Evolutionary conservation across 78 protist genomes (phyloP).

Genomic region (Mastigamoeba balamuthi): DNA sequence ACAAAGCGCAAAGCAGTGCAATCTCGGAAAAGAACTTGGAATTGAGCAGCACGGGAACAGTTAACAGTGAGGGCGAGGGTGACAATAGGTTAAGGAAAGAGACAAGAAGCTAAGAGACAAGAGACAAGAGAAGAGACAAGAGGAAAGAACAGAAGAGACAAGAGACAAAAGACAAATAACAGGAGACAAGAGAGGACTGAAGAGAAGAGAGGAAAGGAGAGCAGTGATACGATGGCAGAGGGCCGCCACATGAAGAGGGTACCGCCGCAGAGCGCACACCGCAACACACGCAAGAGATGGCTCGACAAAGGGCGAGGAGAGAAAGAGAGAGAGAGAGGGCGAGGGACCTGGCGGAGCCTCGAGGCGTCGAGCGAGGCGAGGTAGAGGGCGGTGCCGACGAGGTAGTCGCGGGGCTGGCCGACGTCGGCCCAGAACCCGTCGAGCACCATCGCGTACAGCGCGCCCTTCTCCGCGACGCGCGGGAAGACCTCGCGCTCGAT

Average conservation of each 20-base stretch:
- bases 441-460: constrained; percentile 70
- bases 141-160: background rate
- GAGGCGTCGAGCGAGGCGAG: too few relatives aligned
- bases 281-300: background rate
- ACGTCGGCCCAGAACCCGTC: constrained; percentile 95
- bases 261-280: too few relatives aligned
- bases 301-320: background rate
- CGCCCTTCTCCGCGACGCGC: constrained; percentile 60
- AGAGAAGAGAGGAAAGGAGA: too few relatives aligned
- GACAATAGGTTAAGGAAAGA: too few relatives aligned
- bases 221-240: background rate
- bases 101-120: too few relatives aligned
- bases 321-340: too few relatives aligned
- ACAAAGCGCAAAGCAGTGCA: constrained; percentile 15
- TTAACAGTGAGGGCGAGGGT: too few relatives aligned
- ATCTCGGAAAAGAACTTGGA: constrained; percentile 25
- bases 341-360: too few relatives aligned
- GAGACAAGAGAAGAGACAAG: too few relatives aligned
- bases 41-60: background rate
- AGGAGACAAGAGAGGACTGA: background rate
- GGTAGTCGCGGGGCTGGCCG: constrained; percentile 84
- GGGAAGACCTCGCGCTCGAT: constrained; percentile 87
- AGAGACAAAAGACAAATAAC: background rate
- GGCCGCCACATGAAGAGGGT: background rate
- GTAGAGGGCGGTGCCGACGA: constrained; percentile 33